Base-by-base conservation (phyloP, 805 yeast genomes). In the Candida vaughaniae region DNA sequence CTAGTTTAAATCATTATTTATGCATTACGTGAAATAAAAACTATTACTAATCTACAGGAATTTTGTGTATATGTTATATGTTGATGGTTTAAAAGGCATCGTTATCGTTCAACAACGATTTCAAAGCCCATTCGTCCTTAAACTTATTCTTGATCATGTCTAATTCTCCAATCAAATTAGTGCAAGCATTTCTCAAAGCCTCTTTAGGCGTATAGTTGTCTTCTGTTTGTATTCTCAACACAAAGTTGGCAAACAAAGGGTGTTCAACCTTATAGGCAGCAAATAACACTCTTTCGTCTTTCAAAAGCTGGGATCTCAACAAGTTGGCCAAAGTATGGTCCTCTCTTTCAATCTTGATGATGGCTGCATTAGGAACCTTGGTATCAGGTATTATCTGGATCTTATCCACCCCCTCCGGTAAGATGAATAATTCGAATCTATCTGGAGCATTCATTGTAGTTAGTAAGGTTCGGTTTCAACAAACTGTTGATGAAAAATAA, bases 191-290 rank as follows among this genome's bases (percentile, higher is more conserved):
- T 54, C 78, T 84, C 54, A 93, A 72, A 1, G 98, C 98, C 41
- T 83, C 88, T 54, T 82, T 79, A 20, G 99, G 99, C 26, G 88
- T 75, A 58, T 89, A 89, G 35, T 93, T 96, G 49, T 93, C 98
- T 52, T 87, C 95, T 0, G 98, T 91, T 62, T 93, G 99, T 25
- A 93, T 77, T 65, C 99, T 80, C 80, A 93, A 78, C 31, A 91
- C 81, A 53, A 93, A 93, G 60, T 86, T 87, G 26, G 99, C 97
- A 64, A 93, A 93, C 47, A 93, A 71, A 6, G 99, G 99, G 66
- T 93, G 99, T 65, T 93, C 98, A 29, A 93, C 89, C 61, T 93
- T 93, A 72, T 93, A 93, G 23, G 98, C 99, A 29, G 95, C 98
- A 60, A 90, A 93, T 23, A 93, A 59, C n/a, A 93, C 99, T 48